Conservation (phyloP, 106 monocot genomes). For the Dactylorhiza incarnata region DNA sequence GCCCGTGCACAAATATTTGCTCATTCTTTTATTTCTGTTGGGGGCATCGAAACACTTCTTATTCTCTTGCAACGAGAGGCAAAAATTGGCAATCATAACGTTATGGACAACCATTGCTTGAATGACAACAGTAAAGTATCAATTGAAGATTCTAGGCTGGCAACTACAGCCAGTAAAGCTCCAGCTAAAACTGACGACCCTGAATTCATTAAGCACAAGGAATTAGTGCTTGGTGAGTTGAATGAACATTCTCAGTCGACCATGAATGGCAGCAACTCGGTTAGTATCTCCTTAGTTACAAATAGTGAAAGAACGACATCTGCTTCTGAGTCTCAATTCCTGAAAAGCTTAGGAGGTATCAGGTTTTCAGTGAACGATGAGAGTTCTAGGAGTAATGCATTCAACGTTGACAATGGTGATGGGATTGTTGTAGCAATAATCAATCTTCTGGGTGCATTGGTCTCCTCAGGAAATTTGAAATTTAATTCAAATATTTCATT, state of each 20-base stretch:
- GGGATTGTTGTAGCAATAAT: constrained; percentile 88
- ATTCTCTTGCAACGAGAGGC: constrained; percentile 85
- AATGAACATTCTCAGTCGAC: constrained; percentile 16
- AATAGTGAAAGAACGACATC: constrained; percentile 44
- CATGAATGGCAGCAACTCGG: not conserved
- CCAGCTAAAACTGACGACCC: constrained; percentile 11
- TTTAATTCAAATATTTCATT: constrained; percentile 34
- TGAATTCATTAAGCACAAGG: constrained; percentile 17
- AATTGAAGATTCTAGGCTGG: constrained; percentile 11
- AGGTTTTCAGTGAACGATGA: constrained; percentile 73
- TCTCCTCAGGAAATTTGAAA: constrained; percentile 68
- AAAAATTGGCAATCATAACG: constrained; percentile 57
- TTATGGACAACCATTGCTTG: constrained; percentile 22
- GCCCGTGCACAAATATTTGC: constrained; percentile 68
- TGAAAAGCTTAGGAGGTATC: constrained; percentile 67
- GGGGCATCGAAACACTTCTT: constrained; percentile 85
- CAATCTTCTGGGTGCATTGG: constrained; percentile 77
- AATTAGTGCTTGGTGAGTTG: constrained; percentile 20
- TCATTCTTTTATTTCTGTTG: constrained; percentile 75
- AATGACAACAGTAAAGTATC: constrained; percentile 8
- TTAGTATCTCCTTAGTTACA: constrained; percentile 7
- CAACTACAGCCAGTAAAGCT: constrained; percentile 13
- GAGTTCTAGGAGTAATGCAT: constrained; percentile 77
- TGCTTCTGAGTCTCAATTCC: constrained; percentile 37
- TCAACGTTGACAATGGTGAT: constrained; percentile 86